Base-by-base conservation (phyloP, 345 rosid genomes). In the Camelina laxa region DNA sequence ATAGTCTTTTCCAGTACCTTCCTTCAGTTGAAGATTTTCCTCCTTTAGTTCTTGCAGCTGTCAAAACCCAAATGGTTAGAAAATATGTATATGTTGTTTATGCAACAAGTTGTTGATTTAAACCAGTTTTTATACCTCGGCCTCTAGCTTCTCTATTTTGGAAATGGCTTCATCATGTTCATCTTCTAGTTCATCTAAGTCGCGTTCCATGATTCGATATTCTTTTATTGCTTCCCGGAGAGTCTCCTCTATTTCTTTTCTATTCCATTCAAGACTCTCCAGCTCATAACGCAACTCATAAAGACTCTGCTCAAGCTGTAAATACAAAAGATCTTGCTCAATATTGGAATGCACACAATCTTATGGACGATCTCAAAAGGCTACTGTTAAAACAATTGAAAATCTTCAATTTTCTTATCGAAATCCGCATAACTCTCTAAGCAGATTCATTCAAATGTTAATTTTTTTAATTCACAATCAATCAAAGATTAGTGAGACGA, bases 221-320 rank as follows among this genome's bases (percentile, higher is more conserved):
- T 90, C 91, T 80, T 82, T 83, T 31, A 80, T 61, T 8, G 86
- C 88, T 71, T 62, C 69, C 12, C 79, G 84, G 19, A 87, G 86
- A 75, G 55, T 86, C 44, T 79, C 87, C 36, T 83, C 85, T 35
- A 88, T 83, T 75, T 84, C 87, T 64, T 85, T 82, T 74, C 82
- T 84, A 11, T 85, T 82, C 86, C 84, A 81, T 42, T 80, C 71
- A 53, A 88, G 85, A 73, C 53, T 77, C 77, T 86, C 88, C 76
- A 90, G 42, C 80, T 84, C 89, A 59, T 79, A 82, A 69, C 80
- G 79, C 86, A 86, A 65, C 67, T 84, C 82, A 21, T 62, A 61
- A 66, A 85, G 59, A 65, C 80, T 75, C 61, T 83, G 81, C 72
- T 90, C 95, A 80, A 94, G 85, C 98, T 94, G 87, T 75, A 87